Percentiles rank a stretch among this genome's conserved stretches.
phyloP scores from a whole-genome alignment of 305 asterid genomes.

The Solanum aculeatissimum region DNA sequence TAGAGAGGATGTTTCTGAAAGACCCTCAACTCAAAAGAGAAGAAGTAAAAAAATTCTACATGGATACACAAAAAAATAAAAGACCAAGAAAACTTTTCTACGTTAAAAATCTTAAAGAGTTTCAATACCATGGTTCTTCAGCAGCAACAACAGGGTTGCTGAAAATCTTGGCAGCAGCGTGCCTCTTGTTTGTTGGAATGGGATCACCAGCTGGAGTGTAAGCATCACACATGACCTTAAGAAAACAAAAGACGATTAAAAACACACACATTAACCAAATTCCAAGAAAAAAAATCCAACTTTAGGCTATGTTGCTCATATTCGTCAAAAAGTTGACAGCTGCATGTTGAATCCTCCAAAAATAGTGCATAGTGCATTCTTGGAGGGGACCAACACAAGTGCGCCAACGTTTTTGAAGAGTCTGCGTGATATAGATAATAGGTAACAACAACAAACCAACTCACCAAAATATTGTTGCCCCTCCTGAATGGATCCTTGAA shows the following conservation, averaged over 20 bases:
- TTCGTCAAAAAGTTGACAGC: not conserved
- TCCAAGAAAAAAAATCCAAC: not conserved
- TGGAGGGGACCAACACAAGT: not conserved
- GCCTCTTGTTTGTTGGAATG: conserved; percentile 20
- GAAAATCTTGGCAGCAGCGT: conserved; percentile 17
- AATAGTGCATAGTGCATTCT: not conserved
- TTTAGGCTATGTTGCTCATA: not conserved
- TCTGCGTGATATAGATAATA: not conserved
- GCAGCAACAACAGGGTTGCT: conserved; percentile 6
- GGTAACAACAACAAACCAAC: not conserved
- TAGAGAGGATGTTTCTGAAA: not conserved
- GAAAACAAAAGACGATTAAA: not conserved
- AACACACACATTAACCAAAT: not conserved
- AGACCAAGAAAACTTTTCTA: not conserved
- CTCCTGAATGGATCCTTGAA: conserved; percentile 24
- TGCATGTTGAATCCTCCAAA: not conserved
- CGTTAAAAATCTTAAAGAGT: not conserved
- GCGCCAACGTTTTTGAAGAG: not conserved
- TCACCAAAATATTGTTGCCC: conserved; percentile 18
- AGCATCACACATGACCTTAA: conserved; percentile 17
- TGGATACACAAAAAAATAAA: not conserved
- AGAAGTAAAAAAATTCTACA: not conserved
- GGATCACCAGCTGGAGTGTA: conserved; percentile 23
- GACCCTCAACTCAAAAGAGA: no score
- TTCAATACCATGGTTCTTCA: conserved; percentile 13